Evolutionary conservation across 495 filamentous ascomycete genomes (phyloP), one percentile per base, ranked within the genome.

Genomic region (Aspergillus saccharolyticus): DNA sequence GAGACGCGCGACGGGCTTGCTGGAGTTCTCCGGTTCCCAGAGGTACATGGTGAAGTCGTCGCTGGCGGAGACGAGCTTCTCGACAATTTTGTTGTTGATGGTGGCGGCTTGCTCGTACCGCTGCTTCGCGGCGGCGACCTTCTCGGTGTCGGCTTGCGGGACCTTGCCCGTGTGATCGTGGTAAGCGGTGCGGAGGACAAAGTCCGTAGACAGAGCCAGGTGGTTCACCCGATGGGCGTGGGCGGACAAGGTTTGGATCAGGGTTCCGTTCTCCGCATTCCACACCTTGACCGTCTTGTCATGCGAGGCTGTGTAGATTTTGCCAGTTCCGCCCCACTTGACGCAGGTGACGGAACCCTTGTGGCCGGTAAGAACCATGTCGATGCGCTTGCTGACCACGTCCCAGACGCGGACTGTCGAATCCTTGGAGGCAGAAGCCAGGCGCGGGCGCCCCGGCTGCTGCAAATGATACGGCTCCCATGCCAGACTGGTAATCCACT

Each of bases 141-240:
- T 94, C 45, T 79, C 89, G 52, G 88, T 84, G 21, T 84, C 82
- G 0, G 85, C 79, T 1, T 74, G 70, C 0, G 93, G 94, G 0
- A 88, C 77, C 57, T 84, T 75, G 14, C 83, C 81, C 2, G 86
- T 89, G 70, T 96, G 91, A 66, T 97, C 92, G 63, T 92, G 86
- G 74, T 85, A 99, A 0, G 83, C 87, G 1, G 90, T 96, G 51
- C 91, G 85, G 17, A 97, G 78, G n/a, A 86, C 91, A 62, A 89
- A 89, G 67, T 97, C 95, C 1, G 90, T 96, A 2, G 92, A 97
- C 8, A 99, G 79, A 0, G 94, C 91, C 10, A 99, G 84, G 68
- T 97, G 91, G 71, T 99, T 99, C 10, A 99, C 86, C 81, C 94
- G 95, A 69, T 97, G 93, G 0, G 89, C 90, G 66, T 99, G 95